A percentile compares a stretch with the other conserved stretches of the same genome.
These are phyloP conservation scores for Herpetospermum pedunculosum DNA, from an alignment of 306 rosid genomes.

Conservation along the genomic window DNA sequence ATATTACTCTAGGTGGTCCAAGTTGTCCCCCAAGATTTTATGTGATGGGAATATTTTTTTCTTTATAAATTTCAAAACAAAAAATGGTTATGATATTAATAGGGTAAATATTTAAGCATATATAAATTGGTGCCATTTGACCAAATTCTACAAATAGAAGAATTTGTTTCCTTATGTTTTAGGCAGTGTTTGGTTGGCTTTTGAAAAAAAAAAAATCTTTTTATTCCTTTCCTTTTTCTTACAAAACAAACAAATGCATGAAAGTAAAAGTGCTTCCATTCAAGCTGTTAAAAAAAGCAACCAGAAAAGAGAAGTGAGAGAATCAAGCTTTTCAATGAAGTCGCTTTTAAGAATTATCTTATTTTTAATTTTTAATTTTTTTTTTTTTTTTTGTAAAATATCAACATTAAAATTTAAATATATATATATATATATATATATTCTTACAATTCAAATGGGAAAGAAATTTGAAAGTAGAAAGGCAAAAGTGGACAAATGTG, in stretches of 20 bases:
- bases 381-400: background rate
- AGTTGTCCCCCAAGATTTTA: no score
- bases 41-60: background rate
- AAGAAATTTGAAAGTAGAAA: background rate
- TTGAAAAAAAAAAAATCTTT: background rate
- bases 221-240: background rate
- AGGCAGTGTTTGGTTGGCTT: background rate
- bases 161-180: background rate
- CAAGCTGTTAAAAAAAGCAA: background rate
- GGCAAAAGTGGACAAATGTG: background rate
- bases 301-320: background rate
- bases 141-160: background rate
- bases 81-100: background rate
- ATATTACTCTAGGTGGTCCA: no score
- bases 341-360: background rate
- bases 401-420: no score
- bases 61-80: no score
- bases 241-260: background rate
- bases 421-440: no score
- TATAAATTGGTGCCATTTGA: background rate
- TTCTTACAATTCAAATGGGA: background rate
- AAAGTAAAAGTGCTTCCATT: background rate
- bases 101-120: no score
- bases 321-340: conserved; percentile 2
- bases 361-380: background rate